phyloP scores from a whole-genome alignment of 305 asterid genomes.

The Ajuga reptans region DNA sequence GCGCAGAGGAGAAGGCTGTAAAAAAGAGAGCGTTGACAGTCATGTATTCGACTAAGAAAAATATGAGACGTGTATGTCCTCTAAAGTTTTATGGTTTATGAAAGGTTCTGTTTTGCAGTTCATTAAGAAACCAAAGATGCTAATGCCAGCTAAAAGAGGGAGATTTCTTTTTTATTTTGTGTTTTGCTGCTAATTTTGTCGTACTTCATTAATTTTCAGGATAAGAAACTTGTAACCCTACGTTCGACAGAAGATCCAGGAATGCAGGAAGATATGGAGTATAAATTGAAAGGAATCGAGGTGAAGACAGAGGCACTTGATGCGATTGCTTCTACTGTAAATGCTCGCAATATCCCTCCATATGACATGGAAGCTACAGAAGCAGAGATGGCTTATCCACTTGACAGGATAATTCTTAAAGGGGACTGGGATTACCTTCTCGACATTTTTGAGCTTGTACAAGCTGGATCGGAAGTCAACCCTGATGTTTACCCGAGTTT shows the following conservation, averaged over 20 bases:
- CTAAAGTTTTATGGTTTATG: background rate
- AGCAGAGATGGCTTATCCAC: constrained; percentile 66
- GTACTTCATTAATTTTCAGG: constrained; percentile 31
- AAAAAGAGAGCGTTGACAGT: constrained; percentile 20
- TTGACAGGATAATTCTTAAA: constrained; percentile 56
- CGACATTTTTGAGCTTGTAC: constrained; percentile 44
- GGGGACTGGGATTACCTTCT: constrained; percentile 83
- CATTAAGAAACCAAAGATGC: background rate
- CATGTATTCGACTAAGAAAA: constrained; percentile 40
- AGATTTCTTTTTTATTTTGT: background rate
- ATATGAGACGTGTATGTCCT: constrained; percentile 37
- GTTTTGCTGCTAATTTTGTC: background rate
- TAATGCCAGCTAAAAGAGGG: no score
- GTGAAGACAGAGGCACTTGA: constrained; percentile 54
- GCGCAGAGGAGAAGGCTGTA: constrained; percentile 32
- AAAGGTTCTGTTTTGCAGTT: background rate
- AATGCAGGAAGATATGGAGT: constrained; percentile 33
- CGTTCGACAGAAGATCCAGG: constrained; percentile 41
- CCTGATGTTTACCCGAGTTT: constrained; percentile 57
- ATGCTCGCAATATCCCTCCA: constrained; percentile 59
- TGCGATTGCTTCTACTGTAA: constrained; percentile 23
- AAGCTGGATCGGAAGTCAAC: constrained; percentile 31
- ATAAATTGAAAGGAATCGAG: constrained; percentile 31
- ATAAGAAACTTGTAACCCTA: constrained; percentile 34
- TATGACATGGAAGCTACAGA: constrained; percentile 55